phyloP scores from a whole-genome alignment of 1,139 yeast genomes.

The Geotrichum fermentans region DNA sequence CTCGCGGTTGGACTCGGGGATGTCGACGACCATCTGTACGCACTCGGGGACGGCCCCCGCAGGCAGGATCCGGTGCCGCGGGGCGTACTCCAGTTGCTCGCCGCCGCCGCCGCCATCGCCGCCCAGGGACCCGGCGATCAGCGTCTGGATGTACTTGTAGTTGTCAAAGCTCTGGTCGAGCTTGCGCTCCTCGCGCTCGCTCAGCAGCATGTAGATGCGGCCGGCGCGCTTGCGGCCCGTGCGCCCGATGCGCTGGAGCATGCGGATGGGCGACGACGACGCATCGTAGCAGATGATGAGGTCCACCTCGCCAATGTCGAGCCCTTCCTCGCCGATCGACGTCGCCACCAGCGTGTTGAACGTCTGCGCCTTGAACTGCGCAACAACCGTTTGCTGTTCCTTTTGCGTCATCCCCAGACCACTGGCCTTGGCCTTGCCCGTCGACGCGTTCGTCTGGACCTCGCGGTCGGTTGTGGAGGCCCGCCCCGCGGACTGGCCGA shows the following conservation, averaged over 20 bases:
- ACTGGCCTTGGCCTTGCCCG: not conserved
- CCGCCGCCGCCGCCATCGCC: constrained; percentile 8
- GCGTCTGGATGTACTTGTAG: constrained; percentile 71
- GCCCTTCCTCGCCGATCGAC: constrained; percentile 96
- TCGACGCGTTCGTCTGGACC: constrained; percentile 12
- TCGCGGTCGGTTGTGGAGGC: constrained; percentile 20
- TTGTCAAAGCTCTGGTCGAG: constrained; percentile 83
- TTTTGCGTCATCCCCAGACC: constrained; percentile 41
- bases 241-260: constrained; percentile 94
- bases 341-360: constrained; percentile 87
- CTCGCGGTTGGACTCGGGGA: constrained; percentile 64
- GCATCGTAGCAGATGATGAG: constrained; percentile 88
- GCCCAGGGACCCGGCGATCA: constrained; percentile 36
- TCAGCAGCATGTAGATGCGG: constrained; percentile 66
- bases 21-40: constrained; percentile 52
- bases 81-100: constrained; percentile 34
- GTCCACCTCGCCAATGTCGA: constrained; percentile 97
- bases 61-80: constrained; percentile 66
- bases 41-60: constrained; percentile 49
- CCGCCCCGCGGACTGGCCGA: constrained; percentile 58
- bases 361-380: constrained; percentile 63
- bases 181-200: constrained; percentile 72
- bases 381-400: constrained; percentile 53
- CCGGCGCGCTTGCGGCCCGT: constrained; percentile 96
- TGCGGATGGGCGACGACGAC: constrained; percentile 88